Evolutionary conservation across 148 eudicot genomes (phyloP).

Genomic region (Heliosperma pusillum): DNA sequence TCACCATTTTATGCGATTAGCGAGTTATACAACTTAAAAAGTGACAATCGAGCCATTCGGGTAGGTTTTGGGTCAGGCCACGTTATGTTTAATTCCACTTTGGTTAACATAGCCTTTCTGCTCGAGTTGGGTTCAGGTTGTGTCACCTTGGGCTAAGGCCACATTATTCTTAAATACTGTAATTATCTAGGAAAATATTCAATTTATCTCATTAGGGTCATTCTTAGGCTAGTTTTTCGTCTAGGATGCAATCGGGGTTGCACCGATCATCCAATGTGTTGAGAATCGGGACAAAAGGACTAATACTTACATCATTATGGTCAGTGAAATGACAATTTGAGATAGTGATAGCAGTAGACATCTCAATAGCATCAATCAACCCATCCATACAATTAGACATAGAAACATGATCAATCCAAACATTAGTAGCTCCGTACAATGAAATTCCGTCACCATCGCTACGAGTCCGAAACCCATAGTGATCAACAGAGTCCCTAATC

Average conservation of each 20-base stretch:
- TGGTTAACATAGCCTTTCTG: no score
- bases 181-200: no score
- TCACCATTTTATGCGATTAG: not conserved
- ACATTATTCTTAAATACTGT: no score
- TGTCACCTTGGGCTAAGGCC: no score
- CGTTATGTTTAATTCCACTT: no score
- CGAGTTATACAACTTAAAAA: not conserved
- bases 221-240: no score
- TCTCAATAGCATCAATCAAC: slow-evolving; percentile 41
- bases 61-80: no score
- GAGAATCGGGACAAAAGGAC: not conserved
- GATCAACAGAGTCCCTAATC: slow-evolving; percentile 42
- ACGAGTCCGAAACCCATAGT: slow-evolving; percentile 32
- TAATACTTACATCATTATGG: slow-evolving; percentile 42
- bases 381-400: slow-evolving; percentile 53
- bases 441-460: slow-evolving; percentile 58
- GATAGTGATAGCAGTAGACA: slow-evolving; percentile 51
- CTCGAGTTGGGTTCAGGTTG: no score
- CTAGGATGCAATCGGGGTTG: no score
- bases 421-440: slow-evolving; percentile 41
- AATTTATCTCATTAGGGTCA: no score
- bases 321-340: slow-evolving; percentile 52
- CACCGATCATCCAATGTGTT: not conserved
- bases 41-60: not conserved
- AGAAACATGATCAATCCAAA: slow-evolving; percentile 57